Evolutionary conservation across 441 rosid species (phyloP), one percentile per base, ranked within the genome.

Genomic region (Pelargonium australe): DNA sequence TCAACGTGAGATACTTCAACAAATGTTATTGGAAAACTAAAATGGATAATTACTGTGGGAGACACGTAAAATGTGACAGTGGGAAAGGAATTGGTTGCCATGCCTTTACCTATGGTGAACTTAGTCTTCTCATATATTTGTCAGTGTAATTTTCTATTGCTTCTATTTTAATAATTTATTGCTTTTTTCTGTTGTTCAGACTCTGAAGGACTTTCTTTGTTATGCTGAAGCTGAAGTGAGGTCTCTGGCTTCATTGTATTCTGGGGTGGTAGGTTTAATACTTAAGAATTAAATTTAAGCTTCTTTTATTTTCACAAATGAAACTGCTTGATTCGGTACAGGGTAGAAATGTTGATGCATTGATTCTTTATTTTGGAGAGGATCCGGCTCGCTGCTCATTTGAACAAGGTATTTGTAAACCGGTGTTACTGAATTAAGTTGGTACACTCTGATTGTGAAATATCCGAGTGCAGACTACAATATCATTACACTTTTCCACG

Each of bases 301-400:
- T 55, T 55, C 23, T 55, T 55, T 55, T 8, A 55, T 55, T 17
- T 55, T 55, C 61, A 55, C 61, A 14, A 55, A 55, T 55, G 23
- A 16, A 16, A 55, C 23, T 3, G 61, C 61, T 55, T 14, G 61
- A 55, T 55, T 75, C 71, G 70, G 49, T 76, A 64, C 67, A 88
- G 94, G 91, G 94, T 80, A 86, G 91, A 79, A 86, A 85, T 13
- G 88, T 86, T 2, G 93, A 88, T 79, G 85, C 85, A 1, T 81
- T 86, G 83, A 85, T 88, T 13, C 81, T 81, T 75, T 88, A 86
- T 74, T 88, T 88, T 49, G 93, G 93, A 60, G 93, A 88, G 75
- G 93, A 88, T 78, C 93, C 93, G 45, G 83, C 90, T 41, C 90
- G 89, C 64, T 87, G 87, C 67, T 86, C 90, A 28, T 88, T 88